Percentiles rank a stretch among this genome's conserved stretches.
Evolutionary conservation across 768 basidiomycete species (phyloP).

Genomic region (Mycena galopus): DNA sequence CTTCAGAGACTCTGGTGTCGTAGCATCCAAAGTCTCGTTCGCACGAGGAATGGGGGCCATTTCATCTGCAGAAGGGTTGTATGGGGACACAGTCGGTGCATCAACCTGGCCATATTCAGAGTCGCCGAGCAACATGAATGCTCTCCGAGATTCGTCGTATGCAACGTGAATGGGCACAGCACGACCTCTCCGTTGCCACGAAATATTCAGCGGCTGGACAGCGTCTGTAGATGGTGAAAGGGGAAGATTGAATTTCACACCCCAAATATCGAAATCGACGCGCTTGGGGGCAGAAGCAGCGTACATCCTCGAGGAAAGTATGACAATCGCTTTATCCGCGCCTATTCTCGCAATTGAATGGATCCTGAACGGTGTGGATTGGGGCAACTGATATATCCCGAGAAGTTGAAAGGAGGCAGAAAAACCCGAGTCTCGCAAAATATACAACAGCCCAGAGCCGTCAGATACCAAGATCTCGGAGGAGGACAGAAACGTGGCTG

Average conservation of each 20-base stretch:
- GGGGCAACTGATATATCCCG: conserved; percentile 67
- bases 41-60: conserved; percentile 76
- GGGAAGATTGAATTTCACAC: conserved; percentile 63
- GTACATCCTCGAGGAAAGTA: conserved; percentile 74
- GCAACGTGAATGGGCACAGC: conserved; percentile 75
- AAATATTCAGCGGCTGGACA: conserved; percentile 59
- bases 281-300: conserved; percentile 34
- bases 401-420: conserved; percentile 57
- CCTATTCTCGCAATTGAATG: conserved; percentile 55
- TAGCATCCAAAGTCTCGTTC: conserved; percentile 66
- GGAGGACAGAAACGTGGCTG: conserved; percentile 67
- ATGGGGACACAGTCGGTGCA: conserved; percentile 48
- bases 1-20: conserved; percentile 52
- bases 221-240: conserved; percentile 47
- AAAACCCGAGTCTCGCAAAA: conserved; percentile 58
- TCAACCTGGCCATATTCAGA: conserved; percentile 64
- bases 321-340: conserved; percentile 55
- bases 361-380: conserved; percentile 56
- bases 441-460: conserved; percentile 77
- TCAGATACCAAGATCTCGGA: conserved; percentile 71
- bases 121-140: conserved; percentile 71
- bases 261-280: conserved; percentile 76
- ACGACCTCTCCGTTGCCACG: conserved; percentile 79
- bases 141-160: conserved; percentile 58
- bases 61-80: conserved; percentile 76